Evolutionary conservation across 2,329 filamentous ascomycete species (phyloP).

Genomic region (Botrytis tulipae): DNA sequence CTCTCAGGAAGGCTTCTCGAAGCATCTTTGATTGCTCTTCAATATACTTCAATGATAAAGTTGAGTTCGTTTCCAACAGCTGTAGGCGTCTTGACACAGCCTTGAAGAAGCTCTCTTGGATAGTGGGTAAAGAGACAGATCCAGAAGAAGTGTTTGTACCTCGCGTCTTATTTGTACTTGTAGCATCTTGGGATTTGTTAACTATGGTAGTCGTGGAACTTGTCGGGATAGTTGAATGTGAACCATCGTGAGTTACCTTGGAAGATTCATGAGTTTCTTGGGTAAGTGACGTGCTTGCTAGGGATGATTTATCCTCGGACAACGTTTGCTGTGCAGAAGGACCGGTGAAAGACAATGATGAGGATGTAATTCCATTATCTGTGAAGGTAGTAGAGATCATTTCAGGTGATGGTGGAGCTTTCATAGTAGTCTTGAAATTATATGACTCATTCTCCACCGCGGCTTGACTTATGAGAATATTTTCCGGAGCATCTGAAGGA

Average conservation of each 20-base stretch:
- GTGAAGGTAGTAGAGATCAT: constrained; percentile 17
- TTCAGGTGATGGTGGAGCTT: constrained; percentile 17
- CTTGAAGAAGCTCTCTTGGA: constrained; percentile 98
- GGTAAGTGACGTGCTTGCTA: neutral
- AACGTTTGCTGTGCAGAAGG: constrained; percentile 12
- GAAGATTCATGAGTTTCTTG: constrained; percentile 11
- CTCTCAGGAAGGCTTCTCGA: constrained; percentile 79
- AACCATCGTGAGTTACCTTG: constrained; percentile 20
- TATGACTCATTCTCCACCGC: neutral
- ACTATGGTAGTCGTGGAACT: constrained; percentile 21
- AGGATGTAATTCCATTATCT: constrained; percentile 14
- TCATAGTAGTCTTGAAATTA: constrained; percentile 1
- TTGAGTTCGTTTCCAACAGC: constrained; percentile 88
- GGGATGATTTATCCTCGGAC: neutral
- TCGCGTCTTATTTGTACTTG: constrained; percentile 30
- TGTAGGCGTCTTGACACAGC: constrained; percentile 90
- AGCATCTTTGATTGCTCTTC: constrained; percentile 92
- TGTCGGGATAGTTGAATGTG: constrained; percentile 19
- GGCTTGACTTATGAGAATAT: constrained; percentile 6
- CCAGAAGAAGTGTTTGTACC: constrained; percentile 44
- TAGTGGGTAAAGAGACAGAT: constrained; percentile 67
- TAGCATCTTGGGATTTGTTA: constrained; percentile 28
- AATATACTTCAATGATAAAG: constrained; percentile 90
- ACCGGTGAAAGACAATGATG: constrained; percentile 7
- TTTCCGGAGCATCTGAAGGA: constrained; percentile 17